Percentiles rank a stretch among this genome's conserved stretches.
phyloP scores from a whole-genome alignment of 305 asterid genomes.

The Rubia tinctorum region DNA sequence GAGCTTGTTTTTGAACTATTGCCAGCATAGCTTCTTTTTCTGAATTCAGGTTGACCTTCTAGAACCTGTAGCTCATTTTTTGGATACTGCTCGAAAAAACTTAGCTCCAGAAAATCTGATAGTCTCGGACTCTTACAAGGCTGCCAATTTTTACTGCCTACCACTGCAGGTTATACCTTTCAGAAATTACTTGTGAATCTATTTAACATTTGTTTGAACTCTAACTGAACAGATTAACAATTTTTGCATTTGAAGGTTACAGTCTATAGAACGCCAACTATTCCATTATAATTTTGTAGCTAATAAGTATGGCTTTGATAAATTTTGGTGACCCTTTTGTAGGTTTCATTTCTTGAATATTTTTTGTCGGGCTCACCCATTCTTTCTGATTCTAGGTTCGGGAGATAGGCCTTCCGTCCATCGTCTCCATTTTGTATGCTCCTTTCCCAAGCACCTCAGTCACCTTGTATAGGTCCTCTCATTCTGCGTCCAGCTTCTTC shows the following conservation, averaged over 20 bases:
- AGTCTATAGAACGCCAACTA: not conserved
- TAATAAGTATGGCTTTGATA: not conserved
- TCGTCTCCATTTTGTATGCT: too few species aligned
- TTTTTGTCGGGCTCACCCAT: not conserved
- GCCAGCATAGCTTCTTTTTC: constrained; percentile 16
- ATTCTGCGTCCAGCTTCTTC: too few species aligned
- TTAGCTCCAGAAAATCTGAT: constrained; percentile 64
- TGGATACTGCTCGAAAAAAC: constrained; percentile 74
- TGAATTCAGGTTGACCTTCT: constrained; percentile 84
- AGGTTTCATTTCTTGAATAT: not conserved
- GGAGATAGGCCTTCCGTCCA: too few species aligned
- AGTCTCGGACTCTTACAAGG: constrained; percentile 60
- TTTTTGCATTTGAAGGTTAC: not conserved
- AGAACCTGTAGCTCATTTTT: constrained; percentile 91
- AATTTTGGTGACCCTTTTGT: not conserved
- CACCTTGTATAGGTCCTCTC: too few species aligned
- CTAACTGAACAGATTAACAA: not conserved
- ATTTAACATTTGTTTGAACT: not conserved
- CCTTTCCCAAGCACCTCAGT: too few species aligned
- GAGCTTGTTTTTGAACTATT: too few species aligned
- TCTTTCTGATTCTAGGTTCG: not conserved
- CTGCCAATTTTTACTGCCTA: constrained; percentile 71
- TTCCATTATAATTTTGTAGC: not conserved
- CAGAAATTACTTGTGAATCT: not conserved
- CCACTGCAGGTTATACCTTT: constrained; percentile 71